A percentile compares a stretch with the other conserved stretches of the same genome.
Conservation (phyloP, 2,329 filamentous ascomycete species). For the Fusarium sp. region DNA sequence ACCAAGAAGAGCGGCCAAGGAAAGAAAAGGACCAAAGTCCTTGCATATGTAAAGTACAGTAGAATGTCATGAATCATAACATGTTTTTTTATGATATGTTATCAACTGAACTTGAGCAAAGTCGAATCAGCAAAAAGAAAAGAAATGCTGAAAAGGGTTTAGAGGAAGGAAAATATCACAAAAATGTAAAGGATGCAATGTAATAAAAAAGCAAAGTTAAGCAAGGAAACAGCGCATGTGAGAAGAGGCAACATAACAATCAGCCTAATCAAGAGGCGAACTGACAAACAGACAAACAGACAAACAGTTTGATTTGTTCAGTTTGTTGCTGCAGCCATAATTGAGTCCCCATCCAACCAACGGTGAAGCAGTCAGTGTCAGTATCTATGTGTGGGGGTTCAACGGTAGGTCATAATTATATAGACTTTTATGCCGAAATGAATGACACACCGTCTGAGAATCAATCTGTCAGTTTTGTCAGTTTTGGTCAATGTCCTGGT, state of each 20-base stretch:
- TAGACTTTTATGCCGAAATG: constrained; percentile 27
- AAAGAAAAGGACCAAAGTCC: constrained; percentile 3
- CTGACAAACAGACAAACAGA: not conserved
- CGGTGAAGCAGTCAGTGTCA: not conserved
- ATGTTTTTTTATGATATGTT: constrained; percentile 16
- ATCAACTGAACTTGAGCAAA: constrained; percentile 5
- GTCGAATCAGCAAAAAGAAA: not conserved
- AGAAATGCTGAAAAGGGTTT: constrained; percentile 5
- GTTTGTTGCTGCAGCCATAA: constrained; percentile 8
- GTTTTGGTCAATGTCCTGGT: not conserved
- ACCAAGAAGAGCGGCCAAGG: constrained; percentile 2
- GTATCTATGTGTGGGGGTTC: not conserved
- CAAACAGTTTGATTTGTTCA: not conserved
- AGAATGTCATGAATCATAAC: constrained; percentile 25
- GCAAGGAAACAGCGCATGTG: not conserved
- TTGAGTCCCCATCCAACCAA: constrained; percentile 3
- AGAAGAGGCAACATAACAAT: constrained; percentile 2
- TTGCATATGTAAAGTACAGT: constrained; percentile 31
- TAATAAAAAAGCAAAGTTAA: constrained; percentile 10
- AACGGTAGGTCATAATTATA: constrained; percentile 15
- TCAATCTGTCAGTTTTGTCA: not conserved
- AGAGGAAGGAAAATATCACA: constrained; percentile 25
- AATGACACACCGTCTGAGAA: constrained; percentile 17
- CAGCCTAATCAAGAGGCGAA: not conserved
- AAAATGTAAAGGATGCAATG: not conserved